Base-by-base conservation (phyloP, 495 filamentous ascomycete species). In the Amniculicola lignicola region DNA sequence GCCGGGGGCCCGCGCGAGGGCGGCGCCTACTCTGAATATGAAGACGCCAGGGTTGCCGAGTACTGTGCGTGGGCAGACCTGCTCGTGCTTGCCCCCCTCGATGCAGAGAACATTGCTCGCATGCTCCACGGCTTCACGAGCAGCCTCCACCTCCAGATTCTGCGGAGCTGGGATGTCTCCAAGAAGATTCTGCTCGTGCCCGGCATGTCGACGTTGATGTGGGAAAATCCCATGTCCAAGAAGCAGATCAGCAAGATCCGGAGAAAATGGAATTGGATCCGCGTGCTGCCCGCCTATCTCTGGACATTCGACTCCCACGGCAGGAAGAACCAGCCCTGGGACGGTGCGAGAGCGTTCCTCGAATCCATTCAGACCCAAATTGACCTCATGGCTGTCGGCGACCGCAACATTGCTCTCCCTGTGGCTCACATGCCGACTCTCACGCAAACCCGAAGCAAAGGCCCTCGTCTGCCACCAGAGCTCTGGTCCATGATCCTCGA, bases 401-500 rank as follows among this genome's bases (percentile, higher is more conserved):
- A 82, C 65, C 69, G 83, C 58, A 74, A 82, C 12, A 57, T 69
- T 3, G 62, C 62, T 12, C 53, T 67, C 2, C 56, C 68, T 1
- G 16, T 54, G 9, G 55, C 50, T 12, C 51, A 66, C 49, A 45
- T 61, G 62, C 40, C 66, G 25, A 59, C 48, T 15, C 52, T 48
- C 22, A 33, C 37, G 50, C 55, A 22, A 42, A 42, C 62, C 52
- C 38, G 37, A 23, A 51, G 49, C 28, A 59, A 51, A 33, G 61
- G 51, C 0, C 47, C 47, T 2, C 52, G 56, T 15, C 72, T 96
- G 0, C 91, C 91, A 0, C 81, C 86, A 0, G 91, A 96, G 68
- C 76, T 96, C 21, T 96, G 91, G 90, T 81, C 86, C 23, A 85
- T 88, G 40, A 85, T 96, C 21, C 83, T 96, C 36, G 85, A 93